Conservation (phyloP, 306 rosid species). For the Vigna angularis region DNA sequence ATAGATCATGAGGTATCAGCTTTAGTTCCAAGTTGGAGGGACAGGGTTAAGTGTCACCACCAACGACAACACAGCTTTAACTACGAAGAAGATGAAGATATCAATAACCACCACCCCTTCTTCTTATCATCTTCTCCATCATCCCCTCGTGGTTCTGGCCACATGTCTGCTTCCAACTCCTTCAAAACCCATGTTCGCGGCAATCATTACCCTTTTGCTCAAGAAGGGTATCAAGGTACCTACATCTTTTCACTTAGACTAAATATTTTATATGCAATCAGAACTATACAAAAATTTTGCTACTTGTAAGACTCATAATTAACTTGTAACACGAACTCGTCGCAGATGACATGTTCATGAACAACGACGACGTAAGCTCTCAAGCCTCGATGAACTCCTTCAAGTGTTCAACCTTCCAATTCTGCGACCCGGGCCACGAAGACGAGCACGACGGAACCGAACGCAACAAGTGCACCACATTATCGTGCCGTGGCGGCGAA, state of each 20-base stretch:
- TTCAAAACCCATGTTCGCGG: constrained; percentile 40
- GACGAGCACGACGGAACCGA: constrained; percentile 45
- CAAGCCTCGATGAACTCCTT: constrained; percentile 64
- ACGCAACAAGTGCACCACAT: constrained; percentile 48
- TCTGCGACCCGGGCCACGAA: constrained; percentile 49
- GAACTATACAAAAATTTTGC: neutral
- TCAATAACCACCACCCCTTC: constrained; percentile 54
- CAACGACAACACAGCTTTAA: constrained; percentile 63
- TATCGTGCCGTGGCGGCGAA: constrained; percentile 44
- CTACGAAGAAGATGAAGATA: constrained; percentile 59
- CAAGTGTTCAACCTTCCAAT: constrained; percentile 60
- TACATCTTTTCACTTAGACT: neutral
- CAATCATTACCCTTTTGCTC: constrained; percentile 29
- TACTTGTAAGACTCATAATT: neutral
- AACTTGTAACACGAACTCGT: neutral
- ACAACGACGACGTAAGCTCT: constrained; percentile 69
- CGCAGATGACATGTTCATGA: constrained; percentile 53
- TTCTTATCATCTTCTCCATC: constrained; percentile 52
- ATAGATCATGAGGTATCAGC: constrained; percentile 74
- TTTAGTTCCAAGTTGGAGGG: constrained; percentile 68
- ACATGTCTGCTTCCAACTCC: constrained; percentile 44
- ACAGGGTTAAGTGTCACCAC: constrained; percentile 38
- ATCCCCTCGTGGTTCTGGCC: constrained; percentile 61
- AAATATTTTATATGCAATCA: neutral
- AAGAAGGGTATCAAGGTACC: constrained; percentile 64